Conservation (phyloP, 345 rosid species). For the Cardamine chenopodiifolia region DNA sequence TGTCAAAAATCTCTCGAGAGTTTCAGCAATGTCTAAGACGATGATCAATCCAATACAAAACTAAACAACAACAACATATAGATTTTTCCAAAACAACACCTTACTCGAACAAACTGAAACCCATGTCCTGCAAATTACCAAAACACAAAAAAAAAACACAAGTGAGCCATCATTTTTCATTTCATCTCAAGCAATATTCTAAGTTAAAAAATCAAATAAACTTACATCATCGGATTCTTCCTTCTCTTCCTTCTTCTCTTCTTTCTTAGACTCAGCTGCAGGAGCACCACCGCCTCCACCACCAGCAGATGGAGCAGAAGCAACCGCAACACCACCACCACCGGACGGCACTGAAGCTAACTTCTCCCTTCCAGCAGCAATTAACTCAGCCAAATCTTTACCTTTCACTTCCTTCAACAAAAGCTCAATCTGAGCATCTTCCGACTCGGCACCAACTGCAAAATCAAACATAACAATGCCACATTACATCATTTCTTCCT, state of each 20-base stretch:
- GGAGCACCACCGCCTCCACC: constrained; percentile 48
- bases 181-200: background rate
- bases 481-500: background rate
- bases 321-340: constrained; percentile 55
- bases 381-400: constrained; percentile 69
- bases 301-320: constrained; percentile 46
- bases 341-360: constrained; percentile 73
- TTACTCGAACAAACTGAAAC: constrained; percentile 63
- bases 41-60: background rate
- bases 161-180: background rate
- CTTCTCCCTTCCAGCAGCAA: constrained; percentile 88
- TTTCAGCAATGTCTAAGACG: background rate
- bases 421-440: constrained; percentile 60
- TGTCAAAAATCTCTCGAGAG: constrained; percentile 17
- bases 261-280: constrained; percentile 76
- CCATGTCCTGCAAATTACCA: constrained; percentile 59
- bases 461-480: background rate
- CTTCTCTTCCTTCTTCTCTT: constrained; percentile 75
- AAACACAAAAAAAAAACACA: background rate
- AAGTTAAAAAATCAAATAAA: background rate
- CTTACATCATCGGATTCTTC: constrained; percentile 87
- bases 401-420: constrained; percentile 67
- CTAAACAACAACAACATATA: constrained; percentile 3
- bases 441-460: constrained; percentile 75
- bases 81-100: background rate